Conservation (phyloP, 805 yeast genomes). For the Candida fluviatilis region DNA sequence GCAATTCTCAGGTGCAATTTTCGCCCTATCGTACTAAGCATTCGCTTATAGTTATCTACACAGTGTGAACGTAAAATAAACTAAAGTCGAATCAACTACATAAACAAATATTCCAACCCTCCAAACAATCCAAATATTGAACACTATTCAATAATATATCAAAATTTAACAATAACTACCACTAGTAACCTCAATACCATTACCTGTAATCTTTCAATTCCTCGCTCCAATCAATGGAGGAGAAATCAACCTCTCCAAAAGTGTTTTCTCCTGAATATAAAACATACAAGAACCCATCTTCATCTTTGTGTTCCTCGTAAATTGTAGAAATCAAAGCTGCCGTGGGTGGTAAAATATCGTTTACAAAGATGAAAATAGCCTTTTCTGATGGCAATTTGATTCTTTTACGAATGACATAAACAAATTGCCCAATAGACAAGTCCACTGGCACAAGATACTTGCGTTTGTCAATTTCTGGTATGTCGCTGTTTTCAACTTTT, state of each 20-base stretch:
- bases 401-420: slow-evolving; percentile 94
- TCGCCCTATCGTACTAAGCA: too few relatives aligned
- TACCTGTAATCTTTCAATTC: slow-evolving; percentile 1
- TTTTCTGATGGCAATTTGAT: slow-evolving; percentile 94
- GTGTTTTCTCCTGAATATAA: slow-evolving; percentile 97
- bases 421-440: slow-evolving; percentile 96
- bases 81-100: slow-evolving; percentile 2
- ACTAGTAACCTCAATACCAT: neutral
- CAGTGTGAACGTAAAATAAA: neutral
- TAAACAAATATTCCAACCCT: neutral
- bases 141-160: neutral
- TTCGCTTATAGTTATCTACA: too few relatives aligned
- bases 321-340: slow-evolving; percentile 94
- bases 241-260: slow-evolving; percentile 53
- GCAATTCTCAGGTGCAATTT: too few relatives aligned
- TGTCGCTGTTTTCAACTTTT: slow-evolving; percentile 93
- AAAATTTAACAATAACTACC: neutral
- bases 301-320: slow-evolving; percentile 95
- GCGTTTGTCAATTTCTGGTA: slow-evolving; percentile 94
- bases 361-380: slow-evolving; percentile 96
- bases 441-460: slow-evolving; percentile 96
- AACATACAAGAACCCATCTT: slow-evolving; percentile 95
- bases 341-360: slow-evolving; percentile 96
- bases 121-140: neutral
- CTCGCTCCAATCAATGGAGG: slow-evolving; percentile 8